phyloP scores from a whole-genome alignment of 129 eudicot species.

The Arctium minus region DNA sequence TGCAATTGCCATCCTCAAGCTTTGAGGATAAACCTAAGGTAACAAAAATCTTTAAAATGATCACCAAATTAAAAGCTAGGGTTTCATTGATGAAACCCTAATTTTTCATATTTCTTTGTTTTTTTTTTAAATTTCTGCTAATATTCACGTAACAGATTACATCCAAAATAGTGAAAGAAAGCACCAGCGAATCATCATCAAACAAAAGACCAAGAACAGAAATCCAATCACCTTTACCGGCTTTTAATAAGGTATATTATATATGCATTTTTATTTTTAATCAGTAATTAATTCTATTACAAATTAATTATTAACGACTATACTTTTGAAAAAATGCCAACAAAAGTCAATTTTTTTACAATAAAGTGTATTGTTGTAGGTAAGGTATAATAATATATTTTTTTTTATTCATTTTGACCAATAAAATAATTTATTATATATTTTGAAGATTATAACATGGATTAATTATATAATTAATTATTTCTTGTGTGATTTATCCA shows the following conservation, averaged over 20 bases:
- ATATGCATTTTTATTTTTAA: neutral
- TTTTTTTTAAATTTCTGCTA: neutral
- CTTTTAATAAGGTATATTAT: slow-evolving; percentile 63
- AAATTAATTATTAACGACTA: neutral
- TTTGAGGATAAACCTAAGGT: slow-evolving; percentile 81
- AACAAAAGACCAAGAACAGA: slow-evolving; percentile 77
- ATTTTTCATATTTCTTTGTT: neutral
- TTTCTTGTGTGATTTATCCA: slow-evolving; percentile 5
- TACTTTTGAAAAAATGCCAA: neutral
- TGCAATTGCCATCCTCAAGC: slow-evolving; percentile 44
- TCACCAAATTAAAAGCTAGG: neutral
- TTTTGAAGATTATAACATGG: neutral
- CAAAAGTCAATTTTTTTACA: neutral
- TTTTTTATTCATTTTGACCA: neutral
- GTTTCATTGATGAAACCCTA: slow-evolving; percentile 20
- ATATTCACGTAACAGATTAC: slow-evolving; percentile 27
- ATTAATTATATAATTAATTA: neutral
- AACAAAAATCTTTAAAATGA: neutral
- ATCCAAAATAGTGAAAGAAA: slow-evolving; percentile 44
- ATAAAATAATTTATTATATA: neutral
- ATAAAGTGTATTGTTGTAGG: neutral
- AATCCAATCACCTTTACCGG: slow-evolving; percentile 71
- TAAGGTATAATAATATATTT: neutral
- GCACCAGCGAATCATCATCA: slow-evolving; percentile 49
- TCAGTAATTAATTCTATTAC: neutral